Evolutionary conservation across 495 filamentous ascomycete species (phyloP), one percentile per base, ranked within the genome.

Genomic region (Penicillium cosmopolitanum): DNA sequence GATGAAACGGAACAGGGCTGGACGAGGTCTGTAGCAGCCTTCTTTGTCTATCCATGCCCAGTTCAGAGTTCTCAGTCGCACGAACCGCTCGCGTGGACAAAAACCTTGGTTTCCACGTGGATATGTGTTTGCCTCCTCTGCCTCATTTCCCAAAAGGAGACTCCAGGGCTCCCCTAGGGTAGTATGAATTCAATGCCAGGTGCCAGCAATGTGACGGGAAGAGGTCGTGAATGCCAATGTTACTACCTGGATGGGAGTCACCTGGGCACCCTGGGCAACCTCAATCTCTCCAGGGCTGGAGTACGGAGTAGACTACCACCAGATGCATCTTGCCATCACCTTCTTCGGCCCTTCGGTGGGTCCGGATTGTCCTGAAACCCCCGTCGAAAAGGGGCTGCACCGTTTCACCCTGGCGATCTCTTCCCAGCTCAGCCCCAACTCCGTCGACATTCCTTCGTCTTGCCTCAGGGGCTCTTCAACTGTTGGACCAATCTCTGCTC

Each of bases 361-460:
- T 54, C 50, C 46, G 56, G 63, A 60, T 57, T 56, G 55, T 35
- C 44, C 55, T 63, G 63, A 66, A 69, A 69, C 60, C n/a, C 11
- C 19, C n/a, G 28, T 43, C 15, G 34, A 42, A 66, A 60, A 58
- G 56, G 65, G 62, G 67, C 33, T 58, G 43, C 44, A 23, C 19
- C 52, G 65, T 66, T 63, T 67, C 64, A 70, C 50, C 57, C 57
- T 60, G 67, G 38, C 67, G 67, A 70, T 68, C 67, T 70, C 63
- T 66, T 64, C 65, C 65, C 56, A 60, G 31, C 65, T 59, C 65
- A 68, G 58, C 60, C 65, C 61, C 57, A 55, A 36, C 54, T 57
- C 57, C 61, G 61, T 52, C 50, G 13, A 11, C 16, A 42, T 43
- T 53, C 51, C n/a, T 42, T 53, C 21, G 15, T 23, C 25, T 34